Percentiles rank a stretch among this genome's conserved stretches.
These are phyloP conservation scores for Colletotrichum karsti DNA, from an alignment of 2,329 filamentous ascomycete genomes.

Conservation along the genomic window DNA sequence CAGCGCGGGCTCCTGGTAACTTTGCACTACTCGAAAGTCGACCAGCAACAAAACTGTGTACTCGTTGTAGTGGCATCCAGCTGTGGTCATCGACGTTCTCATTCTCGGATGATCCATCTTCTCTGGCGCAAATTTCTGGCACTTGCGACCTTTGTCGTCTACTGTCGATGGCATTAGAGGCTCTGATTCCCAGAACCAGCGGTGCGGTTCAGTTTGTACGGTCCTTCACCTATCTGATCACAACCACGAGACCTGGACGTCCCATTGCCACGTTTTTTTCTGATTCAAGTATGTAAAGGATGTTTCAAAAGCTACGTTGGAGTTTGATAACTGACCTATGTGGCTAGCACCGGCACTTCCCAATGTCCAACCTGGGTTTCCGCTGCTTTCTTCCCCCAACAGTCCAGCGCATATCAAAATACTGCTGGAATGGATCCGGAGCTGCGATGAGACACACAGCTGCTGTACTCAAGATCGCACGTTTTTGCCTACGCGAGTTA, in stretches of 20 bases:
- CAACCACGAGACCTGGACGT: neutral
- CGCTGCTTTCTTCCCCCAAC: neutral
- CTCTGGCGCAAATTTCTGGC: fast-evolving
- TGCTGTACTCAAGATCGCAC: neutral
- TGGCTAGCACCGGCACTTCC: no score
- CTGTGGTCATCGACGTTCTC: neutral
- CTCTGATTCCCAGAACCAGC: neutral
- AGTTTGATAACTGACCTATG: no score
- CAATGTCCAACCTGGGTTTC: neutral
- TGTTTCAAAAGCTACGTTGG: no score
- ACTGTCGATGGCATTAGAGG: neutral
- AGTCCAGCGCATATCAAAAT: neutral
- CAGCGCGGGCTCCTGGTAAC: no score
- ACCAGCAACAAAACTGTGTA: no score
- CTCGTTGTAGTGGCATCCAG: neutral
- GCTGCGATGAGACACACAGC: neutral
- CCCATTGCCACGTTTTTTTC: neutral
- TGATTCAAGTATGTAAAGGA: neutral
- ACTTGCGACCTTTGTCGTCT: neutral
- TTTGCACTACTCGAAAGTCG: no score
- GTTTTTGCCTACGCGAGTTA: neutral
- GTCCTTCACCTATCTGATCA: neutral
- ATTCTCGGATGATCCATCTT: neutral
- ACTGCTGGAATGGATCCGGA: neutral
- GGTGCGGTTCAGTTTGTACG: neutral